Evolutionary conservation across 2,329 filamentous ascomycete genomes (phyloP).

Genomic region (Rutstroemia sydowiana): DNA sequence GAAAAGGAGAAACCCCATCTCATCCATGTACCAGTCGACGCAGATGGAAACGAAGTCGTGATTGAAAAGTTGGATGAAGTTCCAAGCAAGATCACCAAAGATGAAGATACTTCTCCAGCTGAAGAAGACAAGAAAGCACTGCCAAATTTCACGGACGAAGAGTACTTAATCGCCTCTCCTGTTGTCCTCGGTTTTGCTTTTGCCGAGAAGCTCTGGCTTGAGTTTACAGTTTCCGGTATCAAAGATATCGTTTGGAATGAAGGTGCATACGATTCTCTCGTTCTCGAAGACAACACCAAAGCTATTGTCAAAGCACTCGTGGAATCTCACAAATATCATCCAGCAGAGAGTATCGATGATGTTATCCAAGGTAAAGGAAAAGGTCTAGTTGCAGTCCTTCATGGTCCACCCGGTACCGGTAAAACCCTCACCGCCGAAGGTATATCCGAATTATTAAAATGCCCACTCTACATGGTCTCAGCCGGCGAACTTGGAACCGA

Average conservation of each 20-base stretch:
- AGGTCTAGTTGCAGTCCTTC: conserved; percentile 73
- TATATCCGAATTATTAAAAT: conserved; percentile 74
- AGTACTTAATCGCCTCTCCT: conserved; percentile 75
- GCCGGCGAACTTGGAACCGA: conserved; percentile 78
- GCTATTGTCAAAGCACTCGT: conserved; percentile 73
- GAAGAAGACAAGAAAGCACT: conserved; percentile 30
- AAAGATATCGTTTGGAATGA: conserved; percentile 80
- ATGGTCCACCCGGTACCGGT: conserved; percentile 79
- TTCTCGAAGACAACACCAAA: conserved; percentile 56
- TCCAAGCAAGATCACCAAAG: conserved; percentile 23
- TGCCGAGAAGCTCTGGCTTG: conserved; percentile 82
- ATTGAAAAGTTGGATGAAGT: conserved; percentile 52
- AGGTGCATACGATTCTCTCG: conserved; percentile 72
- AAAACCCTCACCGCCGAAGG: conserved; percentile 85
- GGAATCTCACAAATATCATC: conserved; percentile 75
- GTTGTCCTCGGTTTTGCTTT: conserved; percentile 84
- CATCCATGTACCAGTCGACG: conserved; percentile 48
- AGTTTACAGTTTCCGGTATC: conserved; percentile 74
- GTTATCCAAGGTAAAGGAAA: conserved; percentile 79
- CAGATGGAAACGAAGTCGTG: conserved; percentile 46
- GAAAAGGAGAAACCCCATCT: conserved; percentile 44
- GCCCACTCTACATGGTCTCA: conserved; percentile 76
- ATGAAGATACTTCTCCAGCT: conserved; percentile 7
- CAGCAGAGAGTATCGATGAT: conserved; percentile 74
- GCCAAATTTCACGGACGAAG: conserved; percentile 67